Evolutionary conservation across 345 rosid species (phyloP).

Genomic region (Pistacia vera): DNA sequence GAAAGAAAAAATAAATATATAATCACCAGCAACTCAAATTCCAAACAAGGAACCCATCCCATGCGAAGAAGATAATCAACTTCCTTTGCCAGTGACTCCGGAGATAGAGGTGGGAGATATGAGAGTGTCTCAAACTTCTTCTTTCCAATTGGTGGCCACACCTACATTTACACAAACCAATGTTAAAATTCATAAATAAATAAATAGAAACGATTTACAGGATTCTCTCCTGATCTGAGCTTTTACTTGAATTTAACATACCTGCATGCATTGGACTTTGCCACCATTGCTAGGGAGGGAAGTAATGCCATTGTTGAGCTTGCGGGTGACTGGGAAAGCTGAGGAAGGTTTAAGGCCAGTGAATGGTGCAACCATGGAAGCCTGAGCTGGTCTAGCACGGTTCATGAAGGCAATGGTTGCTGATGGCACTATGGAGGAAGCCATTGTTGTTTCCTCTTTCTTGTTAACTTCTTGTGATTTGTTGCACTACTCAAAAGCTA

Average conservation of each 20-base stretch:
- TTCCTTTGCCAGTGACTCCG: conserved; percentile 32
- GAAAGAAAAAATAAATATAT: neutral
- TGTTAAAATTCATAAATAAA: neutral
- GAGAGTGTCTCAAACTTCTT: conserved; percentile 48
- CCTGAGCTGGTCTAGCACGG: conserved; percentile 27
- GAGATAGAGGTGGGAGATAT: conserved; percentile 42
- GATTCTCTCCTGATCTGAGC: no score
- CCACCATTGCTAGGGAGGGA: conserved; percentile 40
- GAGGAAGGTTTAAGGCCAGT: conserved; percentile 37
- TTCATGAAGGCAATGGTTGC: conserved; percentile 27
- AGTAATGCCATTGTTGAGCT: conserved; percentile 32
- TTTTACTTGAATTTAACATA: neutral
- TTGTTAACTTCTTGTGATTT: neutral
- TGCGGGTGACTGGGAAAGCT: conserved; percentile 35
- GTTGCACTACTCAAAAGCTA: neutral
- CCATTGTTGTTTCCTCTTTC: neutral
- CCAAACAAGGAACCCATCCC: conserved; percentile 68
- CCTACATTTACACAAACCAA: conserved; percentile 13
- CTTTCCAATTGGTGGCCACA: conserved; percentile 32
- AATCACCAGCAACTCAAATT: conserved; percentile 48
- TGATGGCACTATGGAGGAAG: conserved; percentile 28
- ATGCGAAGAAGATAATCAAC: conserved; percentile 53
- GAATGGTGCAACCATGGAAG: conserved; percentile 42
- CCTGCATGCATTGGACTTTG: conserved; percentile 41
- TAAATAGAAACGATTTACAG: neutral